A percentile compares a stretch with the other conserved stretches of the same genome.
phyloP scores from a whole-genome alignment of 495 filamentous ascomycete genomes.

The Penicillium robsamsonii region DNA sequence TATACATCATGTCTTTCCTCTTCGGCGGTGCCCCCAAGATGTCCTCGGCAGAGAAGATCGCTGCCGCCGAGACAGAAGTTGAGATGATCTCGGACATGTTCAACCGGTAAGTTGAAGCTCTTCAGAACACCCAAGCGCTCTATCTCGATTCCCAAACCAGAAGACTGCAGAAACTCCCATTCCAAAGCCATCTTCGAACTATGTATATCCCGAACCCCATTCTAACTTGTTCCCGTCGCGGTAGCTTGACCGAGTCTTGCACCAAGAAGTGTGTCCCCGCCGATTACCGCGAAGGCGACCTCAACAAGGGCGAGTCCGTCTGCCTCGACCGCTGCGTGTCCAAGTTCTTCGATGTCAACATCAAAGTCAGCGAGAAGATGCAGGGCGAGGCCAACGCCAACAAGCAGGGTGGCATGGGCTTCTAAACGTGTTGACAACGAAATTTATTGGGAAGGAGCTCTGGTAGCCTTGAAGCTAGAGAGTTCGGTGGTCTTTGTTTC shows the following conservation, averaged over 20 bases:
- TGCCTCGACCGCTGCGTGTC: conserved; percentile 94
- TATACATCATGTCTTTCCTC: conserved; percentile 85
- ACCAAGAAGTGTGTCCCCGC: conserved; percentile 85
- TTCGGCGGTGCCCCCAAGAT: conserved; percentile 82
- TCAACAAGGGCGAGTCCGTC: conserved; percentile 97
- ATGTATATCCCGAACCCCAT: not conserved
- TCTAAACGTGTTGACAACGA: conserved; percentile 35
- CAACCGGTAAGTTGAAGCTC: conserved; percentile 62
- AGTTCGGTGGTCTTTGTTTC: conserved; percentile 1
- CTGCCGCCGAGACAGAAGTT: conserved; percentile 84
- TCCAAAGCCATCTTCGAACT: not conserved
- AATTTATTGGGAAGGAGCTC: conserved; percentile 3
- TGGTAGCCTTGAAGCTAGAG: conserved; percentile 7
- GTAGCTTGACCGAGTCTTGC: conserved; percentile 82
- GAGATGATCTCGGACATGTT: conserved; percentile 97
- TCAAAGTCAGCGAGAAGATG: conserved; percentile 88
- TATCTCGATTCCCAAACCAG: not conserved
- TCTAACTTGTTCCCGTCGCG: conserved; percentile 4
- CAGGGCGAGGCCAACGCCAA: conserved; percentile 57
- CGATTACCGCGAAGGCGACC: conserved; percentile 89
- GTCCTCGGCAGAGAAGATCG: conserved; percentile 92
- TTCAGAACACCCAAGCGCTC: not conserved
- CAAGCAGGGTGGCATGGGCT: conserved; percentile 48
- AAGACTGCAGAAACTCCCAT: not conserved
- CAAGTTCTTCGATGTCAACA: conserved; percentile 98